phyloP scores from a whole-genome alignment of 129 eudicot genomes.

The Centrapalus pauciflorus region DNA sequence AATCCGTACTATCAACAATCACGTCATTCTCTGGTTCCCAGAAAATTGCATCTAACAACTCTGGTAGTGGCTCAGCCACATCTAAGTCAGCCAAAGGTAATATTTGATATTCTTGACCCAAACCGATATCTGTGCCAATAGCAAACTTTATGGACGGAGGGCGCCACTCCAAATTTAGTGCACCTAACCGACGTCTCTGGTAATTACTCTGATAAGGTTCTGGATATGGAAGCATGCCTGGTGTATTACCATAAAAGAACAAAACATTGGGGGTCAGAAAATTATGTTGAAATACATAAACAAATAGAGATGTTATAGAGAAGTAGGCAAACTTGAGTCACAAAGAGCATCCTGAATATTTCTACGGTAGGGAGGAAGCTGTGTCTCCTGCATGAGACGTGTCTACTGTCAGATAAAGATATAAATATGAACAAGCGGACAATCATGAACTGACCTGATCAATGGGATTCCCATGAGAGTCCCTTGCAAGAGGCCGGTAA shows the following conservation, averaged over 20 bases:
- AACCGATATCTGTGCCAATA: constrained; percentile 75
- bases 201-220: constrained; percentile 91
- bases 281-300: neutral
- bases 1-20: constrained; percentile 74
- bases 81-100: constrained; percentile 87
- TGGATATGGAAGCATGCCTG: constrained; percentile 93
- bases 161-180: constrained; percentile 79
- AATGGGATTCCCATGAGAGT: constrained; percentile 60
- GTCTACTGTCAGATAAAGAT: neutral
- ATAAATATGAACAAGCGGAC: neutral
- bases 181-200: constrained; percentile 90
- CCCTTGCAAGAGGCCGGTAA: constrained; percentile 89
- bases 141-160: constrained; percentile 71
- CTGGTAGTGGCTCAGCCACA: constrained; percentile 70
- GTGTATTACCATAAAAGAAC: constrained; percentile 5
- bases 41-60: constrained; percentile 64
- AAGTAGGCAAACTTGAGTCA: constrained; percentile 82
- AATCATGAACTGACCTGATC: constrained; percentile 62
- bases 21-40: constrained; percentile 90
- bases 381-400: constrained; percentile 79
- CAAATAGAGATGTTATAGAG: neutral
- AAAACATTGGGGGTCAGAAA: neutral
- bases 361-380: constrained; percentile 68
- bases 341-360: constrained; percentile 82
- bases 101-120: constrained; percentile 76